Evolutionary conservation across 148 eudicot genomes (phyloP).

Genomic region (Selenicereus undatus): DNA sequence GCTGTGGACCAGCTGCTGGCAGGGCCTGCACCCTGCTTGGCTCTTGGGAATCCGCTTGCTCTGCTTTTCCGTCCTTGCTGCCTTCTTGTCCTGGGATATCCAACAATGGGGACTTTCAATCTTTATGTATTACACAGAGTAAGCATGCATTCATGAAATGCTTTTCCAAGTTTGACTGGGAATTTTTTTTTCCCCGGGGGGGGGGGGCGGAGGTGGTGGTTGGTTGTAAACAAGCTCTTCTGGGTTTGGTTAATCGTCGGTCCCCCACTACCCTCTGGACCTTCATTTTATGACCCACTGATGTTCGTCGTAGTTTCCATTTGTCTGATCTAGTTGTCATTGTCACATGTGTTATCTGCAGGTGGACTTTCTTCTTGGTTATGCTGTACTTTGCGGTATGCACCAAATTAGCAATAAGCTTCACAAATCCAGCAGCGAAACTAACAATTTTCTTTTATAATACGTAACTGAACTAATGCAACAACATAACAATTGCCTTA

Average conservation of each 20-base stretch:
- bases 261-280: not conserved
- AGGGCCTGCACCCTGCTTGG: slow-evolving; percentile 44
- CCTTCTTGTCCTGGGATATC: slow-evolving; percentile 43
- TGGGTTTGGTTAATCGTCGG: no score
- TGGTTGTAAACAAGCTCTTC: no score
- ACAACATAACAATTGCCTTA: not conserved
- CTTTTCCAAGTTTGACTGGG: not conserved
- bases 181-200: no score
- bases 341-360: slow-evolving; percentile 24
- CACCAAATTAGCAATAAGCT: slow-evolving; percentile 5
- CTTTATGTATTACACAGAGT: slow-evolving; percentile 65
- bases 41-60: slow-evolving; percentile 31
- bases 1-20: slow-evolving; percentile 51
- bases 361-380: slow-evolving; percentile 70
- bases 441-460: not conserved
- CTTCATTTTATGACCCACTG: not conserved
- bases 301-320: not conserved
- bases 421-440: not conserved
- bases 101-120: slow-evolving; percentile 35
- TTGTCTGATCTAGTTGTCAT: not conserved
- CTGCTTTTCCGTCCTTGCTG: slow-evolving; percentile 29
- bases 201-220: no score
- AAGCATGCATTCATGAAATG: not conserved
- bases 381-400: slow-evolving; percentile 69
- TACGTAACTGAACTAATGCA: not conserved